A percentile compares a stretch with the other conserved stretches of the same genome.
Conservation (phyloP, 1,139 yeast species). For the Candida pseudocylindracea region DNA sequence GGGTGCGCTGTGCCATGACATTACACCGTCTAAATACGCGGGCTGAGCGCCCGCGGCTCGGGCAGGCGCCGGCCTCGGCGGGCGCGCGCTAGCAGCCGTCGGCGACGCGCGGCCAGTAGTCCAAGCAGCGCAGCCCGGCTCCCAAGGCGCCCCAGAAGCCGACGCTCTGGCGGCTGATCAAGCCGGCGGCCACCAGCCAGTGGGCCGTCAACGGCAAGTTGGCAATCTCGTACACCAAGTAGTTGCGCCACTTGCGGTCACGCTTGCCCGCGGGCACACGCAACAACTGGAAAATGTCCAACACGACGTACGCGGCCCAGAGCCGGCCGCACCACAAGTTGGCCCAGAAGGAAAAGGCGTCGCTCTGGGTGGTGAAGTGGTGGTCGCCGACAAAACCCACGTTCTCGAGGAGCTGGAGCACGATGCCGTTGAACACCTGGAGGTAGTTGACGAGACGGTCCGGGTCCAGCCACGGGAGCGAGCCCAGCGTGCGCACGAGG, state of each 20-base stretch:
- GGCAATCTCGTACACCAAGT: conserved; percentile 15
- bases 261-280: conserved; percentile 16
- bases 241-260: conserved; percentile 15
- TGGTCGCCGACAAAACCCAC: conserved; percentile 38
- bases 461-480: conserved; percentile 7
- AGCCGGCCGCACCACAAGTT: conserved; percentile 27
- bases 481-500: conserved; percentile 8
- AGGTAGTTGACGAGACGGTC: conserved; percentile 16
- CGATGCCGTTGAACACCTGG: conserved; percentile 19
- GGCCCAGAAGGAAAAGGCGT: conserved; percentile 19
- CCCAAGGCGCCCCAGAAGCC: conserved; percentile 25
- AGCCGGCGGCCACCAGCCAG: conserved; percentile 34
- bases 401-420: conserved; percentile 28
- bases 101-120: conserved; percentile 8
- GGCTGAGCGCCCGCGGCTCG: too few species aligned
- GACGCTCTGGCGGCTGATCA: conserved; percentile 28
- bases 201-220: conserved; percentile 34
- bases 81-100: too few species aligned
- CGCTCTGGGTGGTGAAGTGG: conserved; percentile 21
- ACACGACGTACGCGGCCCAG: conserved; percentile 30
- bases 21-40: too few species aligned
- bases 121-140: conserved; percentile 21
- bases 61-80: too few species aligned
- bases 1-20: too few species aligned
- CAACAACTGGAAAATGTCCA: conserved; percentile 22